phyloP scores from a whole-genome alignment of 2,329 filamentous ascomycete genomes.

The Zalaria sp. region DNA sequence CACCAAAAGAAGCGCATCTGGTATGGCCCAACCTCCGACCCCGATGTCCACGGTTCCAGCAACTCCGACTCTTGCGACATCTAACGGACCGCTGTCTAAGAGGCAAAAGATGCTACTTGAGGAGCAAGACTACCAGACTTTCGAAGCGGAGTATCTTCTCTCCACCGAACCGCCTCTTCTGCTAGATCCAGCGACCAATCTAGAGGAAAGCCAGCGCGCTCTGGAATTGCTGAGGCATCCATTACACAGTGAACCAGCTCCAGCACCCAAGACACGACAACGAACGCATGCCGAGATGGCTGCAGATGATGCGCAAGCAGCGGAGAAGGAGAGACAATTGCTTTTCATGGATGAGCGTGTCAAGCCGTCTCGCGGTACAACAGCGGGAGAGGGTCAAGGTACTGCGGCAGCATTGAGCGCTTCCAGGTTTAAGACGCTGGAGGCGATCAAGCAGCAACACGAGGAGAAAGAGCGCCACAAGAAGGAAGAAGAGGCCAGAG shows the following conservation, averaged over 20 bases:
- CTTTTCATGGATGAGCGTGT: conserved; percentile 78
- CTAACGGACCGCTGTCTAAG: conserved; percentile 54
- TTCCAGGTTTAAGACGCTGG: conserved; percentile 81
- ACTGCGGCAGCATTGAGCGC: conserved; percentile 69
- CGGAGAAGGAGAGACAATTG: conserved; percentile 84
- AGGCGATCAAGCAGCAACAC: conserved; percentile 66
- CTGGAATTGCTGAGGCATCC: conserved; percentile 62
- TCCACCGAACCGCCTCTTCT: conserved; percentile 62
- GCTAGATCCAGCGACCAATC: conserved; percentile 58
- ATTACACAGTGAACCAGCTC: conserved; percentile 60
- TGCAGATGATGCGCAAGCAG: conserved; percentile 82
- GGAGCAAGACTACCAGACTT: conserved; percentile 54
- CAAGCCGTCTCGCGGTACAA: conserved; percentile 42
- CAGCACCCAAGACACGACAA: conserved; percentile 79
- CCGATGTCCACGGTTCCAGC: conserved; percentile 35
- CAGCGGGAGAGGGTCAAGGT: conserved; percentile 57
- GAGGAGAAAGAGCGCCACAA: conserved; percentile 50
- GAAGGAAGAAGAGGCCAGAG: conserved; percentile 41
- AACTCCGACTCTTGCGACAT: conserved; percentile 35
- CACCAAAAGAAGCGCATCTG: conserved; percentile 25
- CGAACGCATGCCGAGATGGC: conserved; percentile 89
- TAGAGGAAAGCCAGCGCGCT: conserved; percentile 55
- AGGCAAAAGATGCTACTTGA: conserved; percentile 63
- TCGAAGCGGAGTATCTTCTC: conserved; percentile 62
- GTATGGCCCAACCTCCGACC: conserved; percentile 50